Base-by-base conservation (phyloP, 768 basidiomycete species). In the Russula sp. region DNA sequence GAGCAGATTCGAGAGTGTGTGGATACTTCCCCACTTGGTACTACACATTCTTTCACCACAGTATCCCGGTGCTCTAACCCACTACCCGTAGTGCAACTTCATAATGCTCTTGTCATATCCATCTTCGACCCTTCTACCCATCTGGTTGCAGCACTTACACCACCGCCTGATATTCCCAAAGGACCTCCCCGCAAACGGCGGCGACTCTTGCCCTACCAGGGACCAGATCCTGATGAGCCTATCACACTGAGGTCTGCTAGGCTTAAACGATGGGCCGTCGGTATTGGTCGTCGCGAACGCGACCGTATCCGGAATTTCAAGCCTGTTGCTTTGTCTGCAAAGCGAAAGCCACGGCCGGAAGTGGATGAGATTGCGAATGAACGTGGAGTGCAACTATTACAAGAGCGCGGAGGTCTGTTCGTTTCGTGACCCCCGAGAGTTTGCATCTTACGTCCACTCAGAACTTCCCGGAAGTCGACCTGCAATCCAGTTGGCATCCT, bases 71-170 rank as follows among this genome's bases (percentile, higher is more conserved):
- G 57, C 55, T 14, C 61, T 53, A 37, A 63, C 27, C 42, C 42
- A 20, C 32, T 22, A 11, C 20, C 32, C 39, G 5, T 55, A 87
- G 87, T 91, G 34, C 89, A 90, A 73, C 76, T 91, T 2, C 91
- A 93, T 71, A 93, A 93, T 73, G 85, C 90, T 11, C 78, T 93
- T 37, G 85, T 93, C 40, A 91, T 92, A 35, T 90, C 90, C 2
- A 74, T 93, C 16, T 89, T 92, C 65, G 89, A 90, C 73, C 87
- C 87, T 27, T 88, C 89, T 1, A 83, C 84, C 0, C 83, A 87
- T 67, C 84, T 86, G 67, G 81, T 87, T 47, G 83, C 83, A 1
- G 85, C 84, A 2, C 81, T 82, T 0, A 84, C 88, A 0, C 83
- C 86, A 8, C 86, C 88, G 1, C 80, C 81, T n/a, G 76, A 85